Percentiles rank a stretch among this genome's conserved stretches.
Conservation (phyloP, 805 yeast species). For the Lachancea waltii region DNA sequence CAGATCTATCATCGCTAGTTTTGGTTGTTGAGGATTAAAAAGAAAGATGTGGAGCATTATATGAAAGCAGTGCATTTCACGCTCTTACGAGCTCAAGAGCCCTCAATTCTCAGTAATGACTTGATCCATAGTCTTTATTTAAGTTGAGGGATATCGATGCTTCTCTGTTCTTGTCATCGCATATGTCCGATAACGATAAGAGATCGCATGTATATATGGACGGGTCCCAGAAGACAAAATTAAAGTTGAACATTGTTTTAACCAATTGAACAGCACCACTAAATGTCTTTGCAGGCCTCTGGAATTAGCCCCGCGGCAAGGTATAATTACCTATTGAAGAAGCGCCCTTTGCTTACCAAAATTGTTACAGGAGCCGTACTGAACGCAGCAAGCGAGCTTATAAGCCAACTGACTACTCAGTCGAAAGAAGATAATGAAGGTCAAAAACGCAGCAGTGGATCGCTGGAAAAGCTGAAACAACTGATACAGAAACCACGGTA, state of each 20-base stretch:
- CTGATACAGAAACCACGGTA: constrained; percentile 9
- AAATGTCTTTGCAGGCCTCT: constrained; percentile 1
- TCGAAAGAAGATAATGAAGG: neutral
- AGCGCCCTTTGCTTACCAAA: constrained; percentile 16
- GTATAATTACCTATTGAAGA: constrained; percentile 13
- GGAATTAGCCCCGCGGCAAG: neutral
- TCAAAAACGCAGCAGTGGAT: neutral
- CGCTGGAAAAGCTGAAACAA: constrained; percentile 4
- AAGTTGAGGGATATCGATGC: too few species aligned
- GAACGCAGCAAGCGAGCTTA: constrained; percentile 16
- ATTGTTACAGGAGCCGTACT: constrained; percentile 18
- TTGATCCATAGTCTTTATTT: too few species aligned
- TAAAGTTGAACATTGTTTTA: neutral
- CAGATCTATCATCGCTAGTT: too few species aligned
- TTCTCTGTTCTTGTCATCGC: neutral
- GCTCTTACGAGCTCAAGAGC: too few species aligned
- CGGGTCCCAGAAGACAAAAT: neutral
- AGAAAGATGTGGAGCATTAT: too few species aligned
- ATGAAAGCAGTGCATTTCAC: too few species aligned
- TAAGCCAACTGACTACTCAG: constrained; percentile 14
- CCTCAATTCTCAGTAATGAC: too few species aligned
- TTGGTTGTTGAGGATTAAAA: too few species aligned
- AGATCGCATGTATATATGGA: neutral
- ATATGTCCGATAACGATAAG: neutral
- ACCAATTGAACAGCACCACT: neutral